phyloP scores from a whole-genome alignment of 2,329 filamentous ascomycete species.

The Byssoonygena ceratinophila region DNA sequence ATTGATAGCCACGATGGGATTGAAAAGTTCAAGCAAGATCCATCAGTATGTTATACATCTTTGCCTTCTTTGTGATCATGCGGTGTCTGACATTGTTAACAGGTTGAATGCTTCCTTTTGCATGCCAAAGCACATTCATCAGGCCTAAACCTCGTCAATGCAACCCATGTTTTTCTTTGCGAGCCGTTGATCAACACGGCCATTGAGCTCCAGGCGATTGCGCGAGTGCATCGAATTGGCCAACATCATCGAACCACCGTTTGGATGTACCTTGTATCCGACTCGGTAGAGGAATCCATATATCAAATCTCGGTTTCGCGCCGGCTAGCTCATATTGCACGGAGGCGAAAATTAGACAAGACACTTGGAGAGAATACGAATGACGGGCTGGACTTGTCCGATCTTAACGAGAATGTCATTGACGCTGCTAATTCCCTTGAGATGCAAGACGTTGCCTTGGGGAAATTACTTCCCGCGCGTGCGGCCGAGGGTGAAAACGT shows the following conservation, averaged over 20 bases:
- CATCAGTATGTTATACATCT: conserved; percentile 34
- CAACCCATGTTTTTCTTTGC: conserved; percentile 86
- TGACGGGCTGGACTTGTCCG: neutral
- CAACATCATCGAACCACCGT: conserved; percentile 81
- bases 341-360: conserved; percentile 29
- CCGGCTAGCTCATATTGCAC: conserved; percentile 64
- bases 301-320: conserved; percentile 74
- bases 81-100: neutral
- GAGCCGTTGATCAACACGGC: conserved; percentile 90
- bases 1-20: conserved; percentile 62
- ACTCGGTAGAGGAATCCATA: conserved; percentile 84
- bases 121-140: conserved; percentile 82
- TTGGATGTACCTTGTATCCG: conserved; percentile 87
- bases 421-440: conserved; percentile 80
- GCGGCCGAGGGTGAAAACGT: conserved; percentile 69
- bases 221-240: conserved; percentile 87
- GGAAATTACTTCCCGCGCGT: conserved; percentile 59
- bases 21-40: conserved; percentile 63
- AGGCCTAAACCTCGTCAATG: conserved; percentile 83
- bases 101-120: conserved; percentile 72
- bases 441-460: conserved; percentile 60
- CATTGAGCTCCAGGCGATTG: conserved; percentile 87
- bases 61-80: neutral
- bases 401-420: conserved; percentile 50
- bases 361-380: conserved; percentile 24